phyloP scores from a whole-genome alignment of 768 basidiomycete species.

The Lentinula raphanica region DNA sequence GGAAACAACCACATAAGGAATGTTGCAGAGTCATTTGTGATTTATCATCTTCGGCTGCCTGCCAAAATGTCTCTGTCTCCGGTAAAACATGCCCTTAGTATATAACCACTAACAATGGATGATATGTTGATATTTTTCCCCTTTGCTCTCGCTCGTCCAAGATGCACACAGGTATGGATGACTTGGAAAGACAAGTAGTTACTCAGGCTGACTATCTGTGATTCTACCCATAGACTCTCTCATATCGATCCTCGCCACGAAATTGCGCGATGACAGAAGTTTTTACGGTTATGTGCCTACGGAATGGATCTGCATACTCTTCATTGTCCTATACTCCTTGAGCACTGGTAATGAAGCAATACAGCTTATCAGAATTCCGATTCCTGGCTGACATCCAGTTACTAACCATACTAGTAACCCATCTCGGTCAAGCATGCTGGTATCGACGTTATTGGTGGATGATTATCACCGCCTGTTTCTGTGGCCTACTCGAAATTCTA shows the following conservation, averaged over 20 bases:
- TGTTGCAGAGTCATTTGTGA: not conserved
- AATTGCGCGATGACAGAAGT: not conserved
- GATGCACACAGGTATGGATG: not conserved
- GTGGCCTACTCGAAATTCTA: conserved; percentile 26
- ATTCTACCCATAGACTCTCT: not conserved
- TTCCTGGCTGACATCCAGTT: not conserved
- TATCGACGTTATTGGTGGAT: conserved; percentile 31
- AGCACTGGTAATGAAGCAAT: conserved; percentile 10
- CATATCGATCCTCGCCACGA: conserved; percentile 1
- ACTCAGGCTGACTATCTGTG: no score
- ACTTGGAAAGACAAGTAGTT: no score
- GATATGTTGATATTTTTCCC: no score
- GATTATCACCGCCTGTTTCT: conserved; percentile 22
- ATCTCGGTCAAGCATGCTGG: conserved; percentile 22
- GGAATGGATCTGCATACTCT: conserved; percentile 23
- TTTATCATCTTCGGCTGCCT: not conserved
- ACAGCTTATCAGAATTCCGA: not conserved
- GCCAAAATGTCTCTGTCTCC: not conserved
- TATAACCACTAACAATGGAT: no score
- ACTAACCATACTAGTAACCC: conserved; percentile 21
- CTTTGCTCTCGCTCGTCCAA: not conserved
- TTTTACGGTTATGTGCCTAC: conserved; percentile 24
- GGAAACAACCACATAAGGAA: not conserved
- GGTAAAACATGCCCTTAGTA: not conserved
- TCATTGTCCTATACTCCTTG: conserved; percentile 19